Conservation (phyloP, 192 early-diverging fungal genomes). For the Kickxella alabastrina region DNA sequence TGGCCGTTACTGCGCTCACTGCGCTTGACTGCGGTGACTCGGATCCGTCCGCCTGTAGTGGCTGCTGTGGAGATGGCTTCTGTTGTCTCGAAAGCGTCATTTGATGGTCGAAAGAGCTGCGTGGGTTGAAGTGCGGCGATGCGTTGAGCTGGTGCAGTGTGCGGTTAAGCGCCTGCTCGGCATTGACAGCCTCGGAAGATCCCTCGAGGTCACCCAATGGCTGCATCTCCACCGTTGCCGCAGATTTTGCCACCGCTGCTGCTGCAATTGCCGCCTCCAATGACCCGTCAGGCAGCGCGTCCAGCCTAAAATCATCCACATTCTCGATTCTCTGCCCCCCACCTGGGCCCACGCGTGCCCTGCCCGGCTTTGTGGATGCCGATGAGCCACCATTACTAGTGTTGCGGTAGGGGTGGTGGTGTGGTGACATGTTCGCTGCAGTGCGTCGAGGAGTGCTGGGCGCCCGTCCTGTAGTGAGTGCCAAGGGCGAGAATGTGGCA, state of each 20-base stretch:
- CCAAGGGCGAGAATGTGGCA: neutral
- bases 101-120: too few relatives aligned
- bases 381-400: neutral
- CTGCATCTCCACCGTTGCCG: too few relatives aligned
- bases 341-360: too few relatives aligned
- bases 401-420: conserved; percentile 27
- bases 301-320: too few relatives aligned
- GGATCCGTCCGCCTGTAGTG: too few relatives aligned
- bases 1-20: conserved; percentile 7
- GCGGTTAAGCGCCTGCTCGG: neutral
- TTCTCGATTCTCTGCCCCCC: too few relatives aligned
- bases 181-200: neutral
- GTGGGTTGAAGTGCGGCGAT: neutral
- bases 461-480: too few relatives aligned
- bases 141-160: conserved; percentile 25
- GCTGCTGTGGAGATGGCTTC: neutral
- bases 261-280: neutral
- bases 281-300: too few relatives aligned
- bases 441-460: too few relatives aligned
- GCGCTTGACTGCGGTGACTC: neutral
- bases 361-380: neutral
- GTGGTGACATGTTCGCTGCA: conserved; percentile 5
- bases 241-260: neutral
- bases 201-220: neutral
- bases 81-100: conserved; percentile 1